Percentiles rank a stretch among this genome's conserved stretches.
Conservation (phyloP, 2,329 filamentous ascomycete genomes). For the Hymenoscyphus albidus region DNA sequence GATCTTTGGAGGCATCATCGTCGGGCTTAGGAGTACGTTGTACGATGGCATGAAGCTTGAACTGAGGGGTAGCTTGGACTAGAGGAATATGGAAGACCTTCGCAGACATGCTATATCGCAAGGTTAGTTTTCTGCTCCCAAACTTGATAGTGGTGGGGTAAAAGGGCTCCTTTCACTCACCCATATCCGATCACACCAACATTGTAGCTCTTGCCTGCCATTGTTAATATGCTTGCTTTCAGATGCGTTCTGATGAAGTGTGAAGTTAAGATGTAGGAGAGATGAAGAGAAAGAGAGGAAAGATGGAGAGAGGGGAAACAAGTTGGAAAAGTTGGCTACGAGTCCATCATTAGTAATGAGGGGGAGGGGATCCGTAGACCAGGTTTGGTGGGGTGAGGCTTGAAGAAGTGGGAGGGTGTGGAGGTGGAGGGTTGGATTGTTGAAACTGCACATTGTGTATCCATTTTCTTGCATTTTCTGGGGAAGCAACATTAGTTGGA, state of each 20-base stretch:
- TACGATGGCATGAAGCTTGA: slow-evolving; percentile 70
- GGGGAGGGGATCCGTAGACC: background rate
- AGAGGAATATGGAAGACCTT: slow-evolving; percentile 85
- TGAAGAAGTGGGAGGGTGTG: background rate
- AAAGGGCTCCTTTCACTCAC: slow-evolving; percentile 17
- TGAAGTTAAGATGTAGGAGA: background rate
- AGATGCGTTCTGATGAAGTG: background rate
- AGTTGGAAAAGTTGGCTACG: background rate
- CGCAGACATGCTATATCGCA: slow-evolving; percentile 50
- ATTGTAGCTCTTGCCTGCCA: slow-evolving; percentile 45
- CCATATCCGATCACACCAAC: slow-evolving; percentile 57
- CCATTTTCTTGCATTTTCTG: background rate
- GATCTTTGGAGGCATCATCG: slow-evolving; percentile 65
- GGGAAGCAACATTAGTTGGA: background rate
- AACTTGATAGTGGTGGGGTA: background rate
- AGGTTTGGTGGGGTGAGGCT: slow-evolving; percentile 1
- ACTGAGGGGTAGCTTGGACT: slow-evolving; percentile 57
- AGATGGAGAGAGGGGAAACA: background rate
- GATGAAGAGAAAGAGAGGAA: background rate
- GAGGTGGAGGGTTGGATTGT: background rate
- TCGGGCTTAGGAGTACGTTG: slow-evolving; percentile 64
- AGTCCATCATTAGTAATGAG: background rate
- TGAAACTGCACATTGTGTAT: background rate
- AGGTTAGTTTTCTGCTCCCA: slow-evolving; percentile 11
- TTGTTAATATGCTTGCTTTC: slow-evolving; percentile 13